These are phyloP conservation scores for Oryza australiensis DNA, from an alignment of 176 grass and related monocot genomes.

Conservation along the genomic window DNA sequence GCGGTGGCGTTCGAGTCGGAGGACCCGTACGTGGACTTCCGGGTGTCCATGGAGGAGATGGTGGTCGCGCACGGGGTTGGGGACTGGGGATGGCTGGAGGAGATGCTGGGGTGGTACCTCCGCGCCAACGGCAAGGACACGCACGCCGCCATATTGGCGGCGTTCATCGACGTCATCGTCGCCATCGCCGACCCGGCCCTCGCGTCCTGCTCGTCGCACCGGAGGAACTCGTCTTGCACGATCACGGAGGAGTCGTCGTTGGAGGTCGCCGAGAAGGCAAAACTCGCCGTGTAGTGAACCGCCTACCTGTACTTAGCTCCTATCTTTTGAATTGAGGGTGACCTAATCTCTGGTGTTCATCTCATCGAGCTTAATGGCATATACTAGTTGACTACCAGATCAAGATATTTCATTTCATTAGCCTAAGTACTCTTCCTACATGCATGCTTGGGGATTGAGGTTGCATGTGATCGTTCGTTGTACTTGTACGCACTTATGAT, in stretches of 20 bases:
- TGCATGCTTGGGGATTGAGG: not conserved
- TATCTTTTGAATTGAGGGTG: not conserved
- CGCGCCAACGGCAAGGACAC: constrained; percentile 53
- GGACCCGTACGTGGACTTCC: constrained; percentile 81
- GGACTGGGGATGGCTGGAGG: constrained; percentile 66
- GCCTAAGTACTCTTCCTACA: not conserved
- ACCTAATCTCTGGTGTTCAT: not conserved
- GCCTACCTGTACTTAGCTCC: not conserved
- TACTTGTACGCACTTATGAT: not conserved
- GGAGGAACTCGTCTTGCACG: constrained; percentile 26
- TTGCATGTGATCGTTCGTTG: not conserved
- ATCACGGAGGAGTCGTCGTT: constrained; percentile 23
- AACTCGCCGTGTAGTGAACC: not conserved
- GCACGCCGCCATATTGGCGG: constrained; percentile 60
- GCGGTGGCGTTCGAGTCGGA: constrained; percentile 71
- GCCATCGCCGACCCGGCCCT: constrained; percentile 42
- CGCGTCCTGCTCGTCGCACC: constrained; percentile 23
- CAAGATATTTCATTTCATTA: not conserved
- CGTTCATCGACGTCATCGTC: constrained; percentile 79
- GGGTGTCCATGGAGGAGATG: constrained; percentile 81
- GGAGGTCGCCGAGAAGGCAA: constrained; percentile 9
- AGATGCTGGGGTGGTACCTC: constrained; percentile 83
- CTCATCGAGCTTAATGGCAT: not conserved
- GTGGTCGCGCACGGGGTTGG: constrained; percentile 58
- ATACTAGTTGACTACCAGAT: not conserved